These are phyloP conservation scores for Neofusicoccum ribis DNA, from an alignment of 2,329 filamentous ascomycete genomes.

Conservation along the genomic window DNA sequence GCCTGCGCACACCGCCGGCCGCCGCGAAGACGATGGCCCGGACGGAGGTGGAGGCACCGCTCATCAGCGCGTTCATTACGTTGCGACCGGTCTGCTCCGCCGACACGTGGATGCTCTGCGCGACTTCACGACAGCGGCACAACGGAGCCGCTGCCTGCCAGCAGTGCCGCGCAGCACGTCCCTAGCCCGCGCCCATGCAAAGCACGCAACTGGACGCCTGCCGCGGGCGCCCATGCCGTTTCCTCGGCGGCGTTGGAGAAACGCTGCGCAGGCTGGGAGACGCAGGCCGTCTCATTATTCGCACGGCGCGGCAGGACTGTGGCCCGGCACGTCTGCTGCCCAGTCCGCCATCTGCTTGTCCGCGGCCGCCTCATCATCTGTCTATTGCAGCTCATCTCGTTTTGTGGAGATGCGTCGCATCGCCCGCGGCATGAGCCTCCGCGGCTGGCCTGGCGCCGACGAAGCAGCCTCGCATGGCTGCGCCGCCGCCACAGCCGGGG, in stretches of 20 bases:
- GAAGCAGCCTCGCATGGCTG: background rate
- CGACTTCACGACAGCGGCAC: background rate
- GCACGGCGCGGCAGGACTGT: background rate
- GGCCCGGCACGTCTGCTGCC: background rate
- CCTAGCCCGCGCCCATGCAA: background rate
- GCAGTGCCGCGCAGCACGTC: background rate
- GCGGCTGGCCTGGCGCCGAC: background rate
- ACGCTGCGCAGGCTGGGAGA: no score
- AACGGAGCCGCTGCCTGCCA: no score
- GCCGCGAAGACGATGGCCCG: no score
- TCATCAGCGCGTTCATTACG: background rate
- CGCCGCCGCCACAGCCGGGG: background rate
- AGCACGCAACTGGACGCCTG: background rate
- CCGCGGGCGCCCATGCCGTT: background rate
- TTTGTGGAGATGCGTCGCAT: background rate
- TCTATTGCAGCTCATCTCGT: background rate
- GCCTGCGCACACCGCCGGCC: no score
- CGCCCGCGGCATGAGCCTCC: background rate
- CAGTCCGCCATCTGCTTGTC: background rate
- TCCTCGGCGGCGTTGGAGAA: background rate
- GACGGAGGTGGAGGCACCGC: background rate
- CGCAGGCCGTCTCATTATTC: no score
- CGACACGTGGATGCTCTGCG: background rate
- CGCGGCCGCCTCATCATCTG: background rate
- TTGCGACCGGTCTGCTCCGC: background rate